Evolutionary conservation across 2,329 filamentous ascomycete genomes (phyloP).

Genomic region (Alternaria brassicae): DNA sequence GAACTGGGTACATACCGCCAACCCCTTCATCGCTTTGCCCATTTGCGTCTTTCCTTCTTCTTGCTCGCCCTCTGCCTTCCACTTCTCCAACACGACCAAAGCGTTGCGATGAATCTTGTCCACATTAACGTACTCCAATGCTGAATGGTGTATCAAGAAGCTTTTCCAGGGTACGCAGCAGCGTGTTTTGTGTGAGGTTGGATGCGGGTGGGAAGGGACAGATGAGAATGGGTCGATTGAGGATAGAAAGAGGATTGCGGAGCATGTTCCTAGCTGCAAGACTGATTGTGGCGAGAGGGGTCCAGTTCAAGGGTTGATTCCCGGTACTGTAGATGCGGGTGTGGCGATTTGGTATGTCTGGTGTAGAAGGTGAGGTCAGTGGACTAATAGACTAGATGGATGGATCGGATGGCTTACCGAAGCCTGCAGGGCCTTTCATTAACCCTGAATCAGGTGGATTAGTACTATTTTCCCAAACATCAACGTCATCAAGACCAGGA

Average conservation of each 20-base stretch:
- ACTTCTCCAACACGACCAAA: slow-evolving; percentile 34
- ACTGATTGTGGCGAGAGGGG: slow-evolving; percentile 37
- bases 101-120: slow-evolving; percentile 39
- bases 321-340: slow-evolving; percentile 49
- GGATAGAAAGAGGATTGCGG: slow-evolving; percentile 26
- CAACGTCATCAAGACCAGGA: background rate
- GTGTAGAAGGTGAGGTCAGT: background rate
- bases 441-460: slow-evolving; percentile 28
- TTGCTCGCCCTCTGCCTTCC: slow-evolving; percentile 20
- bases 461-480: background rate
- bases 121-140: slow-evolving; percentile 38
- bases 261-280: slow-evolving; percentile 42
- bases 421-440: slow-evolving; percentile 48
- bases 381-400: background rate
- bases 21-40: slow-evolving; percentile 33
- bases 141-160: slow-evolving; percentile 30
- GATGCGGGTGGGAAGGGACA: slow-evolving; percentile 24
- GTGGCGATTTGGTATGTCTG: slow-evolving; percentile 30
- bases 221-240: slow-evolving; percentile 42
- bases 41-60: background rate
- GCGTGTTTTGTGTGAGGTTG: slow-evolving; percentile 33
- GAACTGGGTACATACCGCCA: slow-evolving; percentile 43
- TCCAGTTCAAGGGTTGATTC: slow-evolving; percentile 41
- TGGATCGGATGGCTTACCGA: slow-evolving; percentile 11
- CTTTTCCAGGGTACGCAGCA: slow-evolving; percentile 35